Evolutionary conservation across 768 basidiomycete species (phyloP).

Genomic region (Astraeus odoratus): DNA sequence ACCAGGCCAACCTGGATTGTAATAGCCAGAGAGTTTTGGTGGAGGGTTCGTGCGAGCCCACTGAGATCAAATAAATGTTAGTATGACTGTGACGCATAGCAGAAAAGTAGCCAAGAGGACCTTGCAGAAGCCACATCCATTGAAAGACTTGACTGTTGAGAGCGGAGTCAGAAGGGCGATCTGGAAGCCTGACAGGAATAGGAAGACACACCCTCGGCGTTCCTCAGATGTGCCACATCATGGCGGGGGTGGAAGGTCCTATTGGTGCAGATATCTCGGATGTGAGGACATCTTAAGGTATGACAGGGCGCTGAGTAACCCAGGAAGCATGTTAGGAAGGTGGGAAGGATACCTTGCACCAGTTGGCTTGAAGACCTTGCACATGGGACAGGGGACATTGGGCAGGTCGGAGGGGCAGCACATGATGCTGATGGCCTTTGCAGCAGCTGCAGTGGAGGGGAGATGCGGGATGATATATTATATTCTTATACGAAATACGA

Average conservation of each 20-base stretch:
- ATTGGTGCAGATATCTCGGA: conserved; percentile 70
- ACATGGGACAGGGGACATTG: conserved; percentile 71
- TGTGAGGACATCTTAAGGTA: conserved; percentile 67
- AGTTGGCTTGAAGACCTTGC: conserved; percentile 69
- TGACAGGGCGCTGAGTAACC: conserved; percentile 12
- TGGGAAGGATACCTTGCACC: conserved; percentile 40
- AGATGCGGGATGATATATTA: conserved; percentile 13
- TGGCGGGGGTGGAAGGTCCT: conserved; percentile 65
- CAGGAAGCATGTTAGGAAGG: conserved; percentile 9
- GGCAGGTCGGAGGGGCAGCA: conserved; percentile 69
- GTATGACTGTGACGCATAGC: conserved; percentile 16
- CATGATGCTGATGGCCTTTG: conserved; percentile 39
- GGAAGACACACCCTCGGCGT: conserved; percentile 70
- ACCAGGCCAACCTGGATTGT: conserved; percentile 81
- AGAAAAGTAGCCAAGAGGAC: conserved; percentile 30
- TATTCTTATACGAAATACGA: conserved; percentile 25
- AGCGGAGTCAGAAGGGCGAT: conserved; percentile 4
- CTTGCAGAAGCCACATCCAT: conserved; percentile 89
- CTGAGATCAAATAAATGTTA: conserved; percentile 34
- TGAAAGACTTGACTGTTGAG: conserved; percentile 64
- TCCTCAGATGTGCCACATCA: conserved; percentile 75
- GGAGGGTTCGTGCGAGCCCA: conserved; percentile 63
- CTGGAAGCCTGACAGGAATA: conserved; percentile 12
- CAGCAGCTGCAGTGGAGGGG: conserved; percentile 13
- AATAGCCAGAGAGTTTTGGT: conserved; percentile 46